Percentiles rank a stretch among this genome's conserved stretches.
Conservation (phyloP, 148 eudicot species). For the Rhododendron ovatum region DNA sequence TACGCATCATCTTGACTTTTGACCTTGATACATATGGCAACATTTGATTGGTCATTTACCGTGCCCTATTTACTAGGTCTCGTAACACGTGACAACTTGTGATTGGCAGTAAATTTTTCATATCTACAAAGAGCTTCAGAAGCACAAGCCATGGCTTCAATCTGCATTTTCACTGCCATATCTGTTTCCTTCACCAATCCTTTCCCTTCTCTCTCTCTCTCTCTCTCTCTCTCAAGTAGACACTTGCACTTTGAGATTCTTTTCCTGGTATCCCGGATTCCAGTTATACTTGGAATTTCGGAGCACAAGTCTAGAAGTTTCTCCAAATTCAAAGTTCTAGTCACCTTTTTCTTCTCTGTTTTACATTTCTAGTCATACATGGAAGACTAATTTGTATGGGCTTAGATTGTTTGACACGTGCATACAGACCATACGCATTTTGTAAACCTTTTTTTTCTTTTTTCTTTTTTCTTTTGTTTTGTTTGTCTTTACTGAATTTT, state of each 20-base stretch:
- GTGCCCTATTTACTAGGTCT: no score
- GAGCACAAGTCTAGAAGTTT: background rate
- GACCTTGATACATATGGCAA: no score
- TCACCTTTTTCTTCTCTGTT: background rate
- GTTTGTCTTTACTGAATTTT: no score
- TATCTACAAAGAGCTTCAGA: conserved; percentile 77
- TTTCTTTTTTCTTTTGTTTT: no score
- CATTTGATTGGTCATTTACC: no score
- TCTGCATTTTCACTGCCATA: conserved; percentile 83
- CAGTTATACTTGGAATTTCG: background rate
- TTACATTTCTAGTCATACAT: background rate
- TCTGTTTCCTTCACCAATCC: conserved; percentile 77
- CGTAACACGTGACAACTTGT: no score
- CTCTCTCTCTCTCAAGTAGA: background rate
- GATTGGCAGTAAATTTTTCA: no score
- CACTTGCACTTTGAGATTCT: background rate
- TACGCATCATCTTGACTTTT: no score
- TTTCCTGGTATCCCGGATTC: background rate
- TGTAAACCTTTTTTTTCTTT: no score
- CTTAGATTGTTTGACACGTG: no score
- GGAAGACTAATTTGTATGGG: background rate
- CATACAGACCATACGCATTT: no score
- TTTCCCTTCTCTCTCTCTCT: conserved; percentile 51
- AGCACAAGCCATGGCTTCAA: conserved; percentile 79
- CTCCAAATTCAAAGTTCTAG: background rate